Conservation (phyloP, 1,139 yeast genomes). For the Zygosaccharomyces pseudobailii region DNA sequence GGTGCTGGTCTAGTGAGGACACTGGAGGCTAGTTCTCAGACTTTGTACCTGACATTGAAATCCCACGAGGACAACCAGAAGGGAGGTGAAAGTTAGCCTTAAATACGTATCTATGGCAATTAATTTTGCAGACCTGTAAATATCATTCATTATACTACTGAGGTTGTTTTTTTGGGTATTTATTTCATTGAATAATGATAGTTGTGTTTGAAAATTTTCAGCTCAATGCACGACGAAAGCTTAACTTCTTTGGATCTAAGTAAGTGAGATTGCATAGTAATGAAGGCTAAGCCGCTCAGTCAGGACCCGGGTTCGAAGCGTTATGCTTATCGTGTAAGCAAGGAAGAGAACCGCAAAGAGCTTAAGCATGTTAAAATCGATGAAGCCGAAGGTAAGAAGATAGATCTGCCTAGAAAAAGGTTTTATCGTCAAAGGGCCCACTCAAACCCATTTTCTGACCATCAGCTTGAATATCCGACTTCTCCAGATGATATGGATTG, state of each 20-base stretch:
- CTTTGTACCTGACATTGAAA: constrained; percentile 69
- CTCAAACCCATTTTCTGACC: constrained; percentile 96
- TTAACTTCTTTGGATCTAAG: constrained; percentile 16
- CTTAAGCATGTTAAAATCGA: constrained; percentile 37
- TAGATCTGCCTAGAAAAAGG: constrained; percentile 73
- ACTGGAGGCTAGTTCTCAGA: constrained; percentile 60
- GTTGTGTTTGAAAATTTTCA: constrained; percentile 8
- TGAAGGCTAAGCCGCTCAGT: constrained; percentile 25
- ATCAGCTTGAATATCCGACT: constrained; percentile 79
- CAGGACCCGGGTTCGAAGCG: constrained; percentile 31
- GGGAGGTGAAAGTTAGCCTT: constrained; percentile 8
- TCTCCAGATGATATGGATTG: constrained; percentile 85
- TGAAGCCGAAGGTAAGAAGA: constrained; percentile 22
- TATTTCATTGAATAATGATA: neutral
- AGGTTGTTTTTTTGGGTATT: neutral
- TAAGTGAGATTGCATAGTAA: neutral
- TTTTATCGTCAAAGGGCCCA: constrained; percentile 96
- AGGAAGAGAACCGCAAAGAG: constrained; percentile 37
- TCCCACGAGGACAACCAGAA: constrained; percentile 40
- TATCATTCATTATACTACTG: neutral
- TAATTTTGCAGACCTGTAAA: constrained; percentile 2
- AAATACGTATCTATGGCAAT: constrained; percentile 2
- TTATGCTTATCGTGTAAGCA: constrained; percentile 31
- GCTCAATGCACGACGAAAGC: constrained; percentile 23
- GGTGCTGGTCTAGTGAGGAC: constrained; percentile 89